Evolutionary conservation across 805 yeast genomes (phyloP).

Genomic region (Yamadazyma endophytica): DNA sequence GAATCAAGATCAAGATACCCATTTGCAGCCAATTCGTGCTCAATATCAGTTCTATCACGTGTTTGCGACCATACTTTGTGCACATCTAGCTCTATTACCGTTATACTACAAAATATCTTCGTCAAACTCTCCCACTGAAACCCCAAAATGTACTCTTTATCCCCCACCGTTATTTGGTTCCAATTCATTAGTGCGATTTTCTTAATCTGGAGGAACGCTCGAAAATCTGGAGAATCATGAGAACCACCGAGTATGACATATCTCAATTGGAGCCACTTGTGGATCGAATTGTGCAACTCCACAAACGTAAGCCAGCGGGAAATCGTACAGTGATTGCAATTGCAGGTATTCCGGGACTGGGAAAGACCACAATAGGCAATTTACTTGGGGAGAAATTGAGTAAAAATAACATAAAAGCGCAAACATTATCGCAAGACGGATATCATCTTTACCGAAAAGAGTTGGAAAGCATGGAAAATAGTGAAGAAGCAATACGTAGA

Average conservation of each 20-base stretch:
- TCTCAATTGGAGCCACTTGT: constrained; percentile 1
- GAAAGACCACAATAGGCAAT: constrained; percentile 67
- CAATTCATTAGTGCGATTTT: no score
- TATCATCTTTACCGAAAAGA: constrained; percentile 31
- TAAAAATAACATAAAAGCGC: constrained; percentile 11
- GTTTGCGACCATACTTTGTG: no score
- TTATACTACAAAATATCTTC: no score
- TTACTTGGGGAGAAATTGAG: constrained; percentile 31
- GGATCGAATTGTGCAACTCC: constrained; percentile 1
- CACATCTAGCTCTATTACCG: no score
- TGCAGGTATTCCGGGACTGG: constrained; percentile 83
- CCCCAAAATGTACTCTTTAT: no score
- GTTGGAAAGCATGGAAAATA: constrained; percentile 42
- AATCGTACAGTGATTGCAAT: constrained; percentile 51
- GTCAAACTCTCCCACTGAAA: no score
- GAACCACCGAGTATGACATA: neutral
- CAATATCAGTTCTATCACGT: no score
- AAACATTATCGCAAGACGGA: constrained; percentile 38
- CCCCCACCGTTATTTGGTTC: no score
- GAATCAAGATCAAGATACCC: no score
- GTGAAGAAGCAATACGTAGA: constrained; percentile 52
- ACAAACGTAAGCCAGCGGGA: constrained; percentile 1
- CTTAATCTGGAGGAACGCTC: no score
- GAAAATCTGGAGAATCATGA: no score
- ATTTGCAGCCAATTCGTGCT: no score